Evolutionary conservation across 495 filamentous ascomycete species (phyloP).

Genomic region (Aspergillus indologenus): DNA sequence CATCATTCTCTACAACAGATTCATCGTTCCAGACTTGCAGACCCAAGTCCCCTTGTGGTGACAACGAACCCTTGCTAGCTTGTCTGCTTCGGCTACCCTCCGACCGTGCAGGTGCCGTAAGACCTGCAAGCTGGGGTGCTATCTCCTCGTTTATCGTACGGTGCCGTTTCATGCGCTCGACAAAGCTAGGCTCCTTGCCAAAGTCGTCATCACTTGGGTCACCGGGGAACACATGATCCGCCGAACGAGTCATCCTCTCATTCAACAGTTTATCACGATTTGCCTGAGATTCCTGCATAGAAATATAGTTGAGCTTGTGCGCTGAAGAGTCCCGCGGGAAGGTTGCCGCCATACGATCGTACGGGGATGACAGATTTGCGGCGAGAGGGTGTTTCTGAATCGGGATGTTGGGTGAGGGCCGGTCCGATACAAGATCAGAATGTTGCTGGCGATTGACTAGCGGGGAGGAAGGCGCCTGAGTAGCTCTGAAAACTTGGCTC

Average conservation of each 20-base stretch:
- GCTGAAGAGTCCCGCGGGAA: constrained; percentile 44
- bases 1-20: constrained; percentile 10
- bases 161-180: constrained; percentile 37
- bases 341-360: constrained; percentile 27
- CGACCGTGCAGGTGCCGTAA: constrained; percentile 37
- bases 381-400: constrained; percentile 40
- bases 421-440: constrained; percentile 44
- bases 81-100: constrained; percentile 9
- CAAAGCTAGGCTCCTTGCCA: constrained; percentile 42
- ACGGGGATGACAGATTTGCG: constrained; percentile 43
- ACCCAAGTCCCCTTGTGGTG: constrained; percentile 4
- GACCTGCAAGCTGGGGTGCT: constrained; percentile 36
- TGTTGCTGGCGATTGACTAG: constrained; percentile 34
- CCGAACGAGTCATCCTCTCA: constrained; percentile 41
- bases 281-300: constrained; percentile 51
- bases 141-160: constrained; percentile 37
- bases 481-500: constrained; percentile 51
- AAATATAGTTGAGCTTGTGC: constrained; percentile 47
- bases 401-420: constrained; percentile 51
- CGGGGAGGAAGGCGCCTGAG: constrained; percentile 53
- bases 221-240: constrained; percentile 35
- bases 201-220: constrained; percentile 48
- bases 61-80: constrained; percentile 7
- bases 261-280: constrained; percentile 31
- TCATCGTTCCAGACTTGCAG: constrained; percentile 7